Percentiles rank a stretch among this genome's conserved stretches.
These are phyloP conservation scores for Lolium multiflorum DNA, from an alignment of 176 grass and related monocot species.

Conservation along the genomic window DNA sequence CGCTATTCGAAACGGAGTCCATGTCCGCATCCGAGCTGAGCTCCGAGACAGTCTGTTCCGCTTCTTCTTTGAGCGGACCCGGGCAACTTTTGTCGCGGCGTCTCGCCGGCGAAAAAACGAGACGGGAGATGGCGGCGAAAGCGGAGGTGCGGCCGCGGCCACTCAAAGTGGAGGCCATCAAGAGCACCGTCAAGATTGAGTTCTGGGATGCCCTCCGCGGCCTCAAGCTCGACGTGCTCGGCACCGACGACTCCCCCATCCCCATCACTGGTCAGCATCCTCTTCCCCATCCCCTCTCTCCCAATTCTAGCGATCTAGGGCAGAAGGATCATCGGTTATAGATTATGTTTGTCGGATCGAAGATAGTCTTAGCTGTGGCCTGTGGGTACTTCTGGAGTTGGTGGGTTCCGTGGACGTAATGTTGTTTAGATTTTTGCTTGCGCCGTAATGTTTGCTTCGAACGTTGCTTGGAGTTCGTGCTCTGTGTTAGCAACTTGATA, in stretches of 20 bases:
- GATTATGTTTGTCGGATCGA: neutral
- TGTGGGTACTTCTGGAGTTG: neutral
- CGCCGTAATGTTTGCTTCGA: neutral
- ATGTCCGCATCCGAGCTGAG: no score
- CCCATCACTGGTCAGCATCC: conserved; percentile 59
- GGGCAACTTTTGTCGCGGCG: neutral
- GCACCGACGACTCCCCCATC: conserved; percentile 76
- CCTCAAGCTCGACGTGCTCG: conserved; percentile 85
- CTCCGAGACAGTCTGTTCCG: no score
- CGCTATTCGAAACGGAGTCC: no score
- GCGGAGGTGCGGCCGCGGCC: neutral
- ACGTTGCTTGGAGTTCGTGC: neutral
- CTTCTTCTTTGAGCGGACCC: no score
- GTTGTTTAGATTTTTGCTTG: neutral
- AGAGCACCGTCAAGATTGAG: conserved; percentile 24
- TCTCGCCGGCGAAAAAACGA: neutral
- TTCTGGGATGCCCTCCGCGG: conserved; percentile 71
- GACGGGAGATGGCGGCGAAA: neutral
- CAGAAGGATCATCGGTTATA: neutral
- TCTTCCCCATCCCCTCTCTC: neutral
- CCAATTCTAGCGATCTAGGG: neutral
- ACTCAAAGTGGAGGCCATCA: conserved; percentile 16
- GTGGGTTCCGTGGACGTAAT: neutral
- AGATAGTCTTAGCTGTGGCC: conserved; percentile 9
- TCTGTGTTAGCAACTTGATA: no score